A percentile compares a stretch with the other conserved stretches of the same genome.
Conservation (phyloP, 2,329 filamentous ascomycete species). For the Zymoseptoria crescenta region DNA sequence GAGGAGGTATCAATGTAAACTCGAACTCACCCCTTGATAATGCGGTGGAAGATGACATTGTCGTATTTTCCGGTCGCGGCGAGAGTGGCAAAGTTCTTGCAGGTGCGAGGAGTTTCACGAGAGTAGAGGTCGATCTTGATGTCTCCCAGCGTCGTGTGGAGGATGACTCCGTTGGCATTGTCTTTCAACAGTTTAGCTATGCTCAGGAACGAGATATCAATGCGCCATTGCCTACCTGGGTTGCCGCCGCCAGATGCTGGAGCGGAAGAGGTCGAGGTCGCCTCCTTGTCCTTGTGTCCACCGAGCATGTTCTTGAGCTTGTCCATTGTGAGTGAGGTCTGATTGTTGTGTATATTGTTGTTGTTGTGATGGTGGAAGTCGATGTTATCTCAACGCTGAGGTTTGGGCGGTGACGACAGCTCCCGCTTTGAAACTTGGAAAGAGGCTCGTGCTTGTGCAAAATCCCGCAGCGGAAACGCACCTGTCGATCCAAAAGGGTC, state of each 20-base stretch:
- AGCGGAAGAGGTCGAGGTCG: not conserved
- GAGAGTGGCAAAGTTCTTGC: slow-evolving; percentile 30
- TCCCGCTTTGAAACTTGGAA: not conserved
- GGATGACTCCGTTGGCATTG: slow-evolving; percentile 21
- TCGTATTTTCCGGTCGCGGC: slow-evolving; percentile 29
- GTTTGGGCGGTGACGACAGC: not conserved
- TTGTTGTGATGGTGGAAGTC: not conserved
- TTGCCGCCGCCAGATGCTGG: slow-evolving; percentile 3
- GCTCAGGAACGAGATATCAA: not conserved
- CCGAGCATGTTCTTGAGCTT: slow-evolving; percentile 19
- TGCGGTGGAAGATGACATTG: slow-evolving; percentile 31
- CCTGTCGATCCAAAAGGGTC: not conserved
- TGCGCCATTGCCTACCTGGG: not conserved
- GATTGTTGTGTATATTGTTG: not conserved
- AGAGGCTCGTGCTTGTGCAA: not conserved
- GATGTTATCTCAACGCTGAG: not conserved
- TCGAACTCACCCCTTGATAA: slow-evolving; percentile 55
- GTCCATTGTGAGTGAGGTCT: slow-evolving; percentile 9
- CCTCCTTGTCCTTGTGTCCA: slow-evolving; percentile 10
- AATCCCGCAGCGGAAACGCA: not conserved
- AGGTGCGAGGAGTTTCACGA: slow-evolving; percentile 28
- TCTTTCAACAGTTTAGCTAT: slow-evolving; percentile 1
- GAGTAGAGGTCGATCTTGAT: slow-evolving; percentile 28
- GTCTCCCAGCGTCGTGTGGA: slow-evolving; percentile 29
- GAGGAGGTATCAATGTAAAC: not conserved